These are phyloP conservation scores for Aspergillus fijiensis DNA, from an alignment of 2,329 filamentous ascomycete genomes.

Conservation along the genomic window DNA sequence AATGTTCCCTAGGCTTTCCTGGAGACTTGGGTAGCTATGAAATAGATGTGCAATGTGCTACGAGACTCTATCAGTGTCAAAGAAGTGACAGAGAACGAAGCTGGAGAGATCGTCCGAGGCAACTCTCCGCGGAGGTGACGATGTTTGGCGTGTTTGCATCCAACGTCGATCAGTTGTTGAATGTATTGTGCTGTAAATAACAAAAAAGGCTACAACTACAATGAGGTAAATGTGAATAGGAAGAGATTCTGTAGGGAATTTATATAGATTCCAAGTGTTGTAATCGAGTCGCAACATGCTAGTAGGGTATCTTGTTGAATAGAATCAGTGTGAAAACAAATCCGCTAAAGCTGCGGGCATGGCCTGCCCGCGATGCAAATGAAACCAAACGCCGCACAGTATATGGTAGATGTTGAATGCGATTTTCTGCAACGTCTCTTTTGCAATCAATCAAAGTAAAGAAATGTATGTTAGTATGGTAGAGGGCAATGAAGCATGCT, in stretches of 20 bases:
- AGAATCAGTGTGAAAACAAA: not conserved
- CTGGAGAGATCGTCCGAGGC: not conserved
- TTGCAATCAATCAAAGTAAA: not conserved
- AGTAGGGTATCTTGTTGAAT: conserved; percentile 4
- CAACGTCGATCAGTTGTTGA: not conserved
- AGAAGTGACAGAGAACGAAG: conserved; percentile 2
- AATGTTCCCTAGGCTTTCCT: not conserved
- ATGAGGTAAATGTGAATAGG: not conserved
- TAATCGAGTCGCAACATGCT: not conserved
- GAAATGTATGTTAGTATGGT: not conserved
- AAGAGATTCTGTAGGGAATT: not conserved
- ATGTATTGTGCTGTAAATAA: too few species aligned
- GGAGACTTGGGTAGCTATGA: not conserved
- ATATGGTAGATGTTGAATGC: conserved; percentile 35
- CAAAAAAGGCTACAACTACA: not conserved
- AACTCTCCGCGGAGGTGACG: conserved; percentile 14
- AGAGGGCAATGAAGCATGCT: not conserved
- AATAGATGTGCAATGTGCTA: conserved; percentile 3
- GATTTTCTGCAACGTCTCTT: conserved; percentile 7
- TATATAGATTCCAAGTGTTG: not conserved
- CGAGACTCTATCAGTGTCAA: not conserved
- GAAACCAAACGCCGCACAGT: conserved; percentile 10
- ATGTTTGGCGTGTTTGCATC: conserved; percentile 34
- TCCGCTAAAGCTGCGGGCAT: not conserved
- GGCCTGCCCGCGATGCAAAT: not conserved